These are phyloP conservation scores for Lathyrus sativus DNA, from an alignment of 306 rosid species.

Conservation along the genomic window DNA sequence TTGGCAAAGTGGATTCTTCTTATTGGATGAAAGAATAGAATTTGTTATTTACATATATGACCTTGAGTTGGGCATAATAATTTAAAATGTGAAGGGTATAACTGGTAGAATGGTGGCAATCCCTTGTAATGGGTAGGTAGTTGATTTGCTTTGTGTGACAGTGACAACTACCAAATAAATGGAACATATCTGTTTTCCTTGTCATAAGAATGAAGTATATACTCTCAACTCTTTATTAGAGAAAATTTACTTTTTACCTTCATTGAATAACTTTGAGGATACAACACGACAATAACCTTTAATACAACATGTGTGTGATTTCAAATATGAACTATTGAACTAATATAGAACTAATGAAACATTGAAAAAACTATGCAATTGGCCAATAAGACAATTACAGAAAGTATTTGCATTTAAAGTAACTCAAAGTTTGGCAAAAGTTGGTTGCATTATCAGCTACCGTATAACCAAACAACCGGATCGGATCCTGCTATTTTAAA, in stretches of 20 bases:
- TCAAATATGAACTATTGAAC: background rate
- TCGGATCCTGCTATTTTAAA: slow-evolving; percentile 13
- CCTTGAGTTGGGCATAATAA: too few relatives aligned
- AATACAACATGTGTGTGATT: background rate
- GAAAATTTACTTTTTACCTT: too few relatives aligned
- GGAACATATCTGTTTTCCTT: background rate
- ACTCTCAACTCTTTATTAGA: too few relatives aligned
- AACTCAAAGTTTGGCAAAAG: slow-evolving; percentile 5
- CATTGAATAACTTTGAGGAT: background rate
- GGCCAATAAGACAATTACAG: background rate
- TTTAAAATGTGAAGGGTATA: too few relatives aligned
- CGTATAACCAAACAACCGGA: slow-evolving; percentile 6
- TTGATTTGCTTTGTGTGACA: background rate
- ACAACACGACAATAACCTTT: background rate
- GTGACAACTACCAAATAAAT: background rate
- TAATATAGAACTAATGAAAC: background rate
- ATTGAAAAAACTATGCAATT: background rate
- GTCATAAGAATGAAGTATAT: too few relatives aligned
- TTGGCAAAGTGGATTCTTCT: too few relatives aligned
- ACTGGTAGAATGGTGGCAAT: too few relatives aligned
- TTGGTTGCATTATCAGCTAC: slow-evolving; percentile 7
- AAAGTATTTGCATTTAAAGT: slow-evolving; percentile 15
- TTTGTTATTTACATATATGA: too few relatives aligned
- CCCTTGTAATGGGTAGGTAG: too few relatives aligned
- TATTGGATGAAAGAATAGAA: too few relatives aligned